Evolutionary conservation across 495 filamentous ascomycete species (phyloP), one percentile per base, ranked within the genome.

Genomic region (Entonaema liquescens): DNA sequence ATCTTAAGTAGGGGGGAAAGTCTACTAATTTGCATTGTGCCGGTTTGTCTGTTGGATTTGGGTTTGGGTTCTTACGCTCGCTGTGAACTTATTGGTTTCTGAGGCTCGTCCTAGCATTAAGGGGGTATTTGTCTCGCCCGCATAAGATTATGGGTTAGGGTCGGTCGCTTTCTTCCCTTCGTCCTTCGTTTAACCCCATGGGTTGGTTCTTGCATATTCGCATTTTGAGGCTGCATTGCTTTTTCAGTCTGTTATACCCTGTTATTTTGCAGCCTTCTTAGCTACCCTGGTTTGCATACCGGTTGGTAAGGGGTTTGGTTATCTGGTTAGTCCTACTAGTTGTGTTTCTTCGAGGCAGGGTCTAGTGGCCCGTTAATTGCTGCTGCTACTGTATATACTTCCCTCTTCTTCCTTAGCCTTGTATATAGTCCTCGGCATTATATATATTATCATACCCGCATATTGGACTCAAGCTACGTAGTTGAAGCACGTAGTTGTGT

Each of bases 351-450:
- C 29, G 26, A 55, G 35, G 62, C 36, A 35, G 28, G 36, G 49
- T 40, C n/a, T 56, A 57, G 59, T 52, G 53, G 9, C 21, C 17
- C 8, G 6, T 57, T 42, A 33, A 29, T 54, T 44, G 7, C 44
- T 44, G 59, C 53, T 36, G 21, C 33, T 47, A 31, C 17, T 70
- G 67, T 70, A 70, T 70, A 70, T 70, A 70, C 17, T 54, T 54
- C 59, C 25, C 28, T 17, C 17, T 40, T 40, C 53, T 38, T 19
- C 63, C 0, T 23, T 40, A 9, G 44, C 38, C 42, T 53, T 66
- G 63, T 66, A 61, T 67, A 61, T 61, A 67, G 44, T 42, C 31
- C 1, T 29, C 5, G 26, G 1, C 26, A 12, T 42, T 36, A 40
- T 42, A 19, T 29, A 19, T 53, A 7, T 35, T 49, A 5, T 23